These are phyloP conservation scores for Suillus ampliporus DNA, from an alignment of 768 basidiomycete species.

Conservation along the genomic window DNA sequence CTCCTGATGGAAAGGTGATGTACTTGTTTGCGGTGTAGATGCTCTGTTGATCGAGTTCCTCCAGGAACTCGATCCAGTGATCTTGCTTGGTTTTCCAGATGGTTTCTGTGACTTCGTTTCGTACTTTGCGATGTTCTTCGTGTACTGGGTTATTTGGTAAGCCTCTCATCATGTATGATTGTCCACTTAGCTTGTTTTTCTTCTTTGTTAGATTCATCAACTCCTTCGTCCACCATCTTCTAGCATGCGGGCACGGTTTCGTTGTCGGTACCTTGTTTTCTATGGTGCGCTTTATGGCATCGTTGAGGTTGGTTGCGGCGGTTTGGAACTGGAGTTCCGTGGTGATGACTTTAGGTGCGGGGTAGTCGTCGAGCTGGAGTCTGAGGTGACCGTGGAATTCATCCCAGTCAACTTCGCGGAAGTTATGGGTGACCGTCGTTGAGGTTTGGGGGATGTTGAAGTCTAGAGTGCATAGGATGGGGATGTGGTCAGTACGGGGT, in stretches of 20 bases:
- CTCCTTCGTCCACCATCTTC: slow-evolving; percentile 39
- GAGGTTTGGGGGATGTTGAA: slow-evolving; percentile 8
- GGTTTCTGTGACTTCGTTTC: slow-evolving; percentile 13
- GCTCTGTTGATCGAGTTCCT: slow-evolving; percentile 15
- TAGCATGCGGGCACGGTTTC: slow-evolving; percentile 27
- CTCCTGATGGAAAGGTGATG: slow-evolving; percentile 9
- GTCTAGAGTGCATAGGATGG: slow-evolving; percentile 32
- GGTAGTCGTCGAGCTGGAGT: too few species aligned
- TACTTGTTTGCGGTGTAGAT: slow-evolving; percentile 11
- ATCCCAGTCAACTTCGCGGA: slow-evolving; percentile 26
- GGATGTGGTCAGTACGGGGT: slow-evolving; percentile 39
- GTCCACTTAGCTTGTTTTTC: slow-evolving; percentile 20
- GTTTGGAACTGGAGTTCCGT: slow-evolving; percentile 19
- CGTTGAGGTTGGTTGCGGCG: slow-evolving; percentile 9
- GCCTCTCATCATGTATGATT: slow-evolving; percentile 14
- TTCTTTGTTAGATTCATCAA: too few species aligned
- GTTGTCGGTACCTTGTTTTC: slow-evolving; percentile 23
- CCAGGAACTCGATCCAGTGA: slow-evolving; percentile 32
- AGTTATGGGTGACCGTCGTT: slow-evolving; percentile 21
- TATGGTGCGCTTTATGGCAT: slow-evolving; percentile 23
- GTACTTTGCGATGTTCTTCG: slow-evolving; percentile 13
- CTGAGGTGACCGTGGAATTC: slow-evolving; percentile 15
- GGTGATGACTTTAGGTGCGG: background rate
- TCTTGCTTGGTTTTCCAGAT: slow-evolving; percentile 23
- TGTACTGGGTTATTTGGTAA: slow-evolving; percentile 31